These are phyloP conservation scores for Fusarium illudens DNA, from an alignment of 2,329 filamentous ascomycete species.

Conservation along the genomic window DNA sequence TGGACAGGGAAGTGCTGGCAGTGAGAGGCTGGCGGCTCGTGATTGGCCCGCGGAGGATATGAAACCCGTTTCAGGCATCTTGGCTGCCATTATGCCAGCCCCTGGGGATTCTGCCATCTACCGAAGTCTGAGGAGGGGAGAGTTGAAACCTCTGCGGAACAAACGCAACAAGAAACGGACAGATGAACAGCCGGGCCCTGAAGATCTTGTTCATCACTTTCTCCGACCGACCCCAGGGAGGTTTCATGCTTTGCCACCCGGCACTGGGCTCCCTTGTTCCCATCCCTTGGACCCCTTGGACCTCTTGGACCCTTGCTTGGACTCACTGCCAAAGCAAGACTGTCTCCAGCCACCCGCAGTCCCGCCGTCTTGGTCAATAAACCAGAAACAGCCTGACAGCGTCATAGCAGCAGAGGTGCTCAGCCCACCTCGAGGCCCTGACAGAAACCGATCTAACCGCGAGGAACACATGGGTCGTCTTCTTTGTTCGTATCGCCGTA, in stretches of 20 bases:
- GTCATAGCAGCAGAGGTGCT: constrained; percentile 11
- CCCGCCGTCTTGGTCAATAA: constrained; percentile 29
- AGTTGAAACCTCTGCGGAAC: constrained; percentile 33
- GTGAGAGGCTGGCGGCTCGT: constrained; percentile 16
- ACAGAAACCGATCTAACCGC: constrained; percentile 16
- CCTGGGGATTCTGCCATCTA: constrained; percentile 28
- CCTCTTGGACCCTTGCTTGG: constrained; percentile 29
- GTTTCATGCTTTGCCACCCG: constrained; percentile 2
- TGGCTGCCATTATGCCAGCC: constrained; percentile 18
- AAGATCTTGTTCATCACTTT: constrained; percentile 21
- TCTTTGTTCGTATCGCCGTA: constrained; percentile 11
- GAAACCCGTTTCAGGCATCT: constrained; percentile 43
- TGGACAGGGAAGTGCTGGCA: constrained; percentile 17
- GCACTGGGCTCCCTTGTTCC: constrained; percentile 12
- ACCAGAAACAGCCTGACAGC: constrained; percentile 27
- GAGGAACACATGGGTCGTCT: background rate
- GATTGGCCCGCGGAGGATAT: constrained; percentile 26
- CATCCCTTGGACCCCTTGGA: constrained; percentile 30
- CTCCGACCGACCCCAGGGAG: background rate
- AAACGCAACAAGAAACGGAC: constrained; percentile 24
- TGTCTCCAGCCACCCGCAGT: constrained; percentile 28
- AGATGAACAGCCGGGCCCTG: constrained; percentile 19
- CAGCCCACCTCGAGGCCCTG: background rate
- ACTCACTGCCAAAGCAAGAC: constrained; percentile 7
- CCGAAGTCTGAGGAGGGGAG: constrained; percentile 5